A percentile compares a stretch with the other conserved stretches of the same genome.
Conservation (phyloP, 495 filamentous ascomycete species). For the Terfezia boudieri region DNA sequence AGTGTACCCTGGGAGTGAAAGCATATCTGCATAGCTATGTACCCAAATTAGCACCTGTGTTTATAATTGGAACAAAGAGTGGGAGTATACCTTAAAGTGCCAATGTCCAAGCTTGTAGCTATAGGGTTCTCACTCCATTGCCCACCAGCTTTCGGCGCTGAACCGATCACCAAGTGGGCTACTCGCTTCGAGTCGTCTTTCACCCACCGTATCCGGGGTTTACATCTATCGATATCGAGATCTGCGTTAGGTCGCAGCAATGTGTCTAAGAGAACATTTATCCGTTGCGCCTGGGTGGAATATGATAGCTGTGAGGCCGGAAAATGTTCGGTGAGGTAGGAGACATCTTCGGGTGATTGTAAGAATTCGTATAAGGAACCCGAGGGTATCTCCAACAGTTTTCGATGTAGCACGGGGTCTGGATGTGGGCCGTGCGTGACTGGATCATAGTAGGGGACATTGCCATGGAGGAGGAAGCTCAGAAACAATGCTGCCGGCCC, state of each 20-base stretch:
- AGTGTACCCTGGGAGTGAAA: constrained; percentile 41
- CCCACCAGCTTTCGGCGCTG: constrained; percentile 31
- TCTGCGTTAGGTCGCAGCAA: constrained; percentile 42
- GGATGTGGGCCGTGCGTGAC: constrained; percentile 31
- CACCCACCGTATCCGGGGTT: constrained; percentile 35
- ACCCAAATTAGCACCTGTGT: constrained; percentile 11
- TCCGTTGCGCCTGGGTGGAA: constrained; percentile 40
- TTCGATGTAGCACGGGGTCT: constrained; percentile 35
- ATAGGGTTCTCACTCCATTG: constrained; percentile 41
- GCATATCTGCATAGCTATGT: constrained; percentile 41
- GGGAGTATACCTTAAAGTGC: constrained; percentile 24
- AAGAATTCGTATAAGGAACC: constrained; percentile 26
- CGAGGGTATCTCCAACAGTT: constrained; percentile 25
- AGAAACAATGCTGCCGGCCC: constrained; percentile 46
- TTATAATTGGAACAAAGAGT: no score
- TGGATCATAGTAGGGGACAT: constrained; percentile 35
- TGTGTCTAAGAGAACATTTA: constrained; percentile 43
- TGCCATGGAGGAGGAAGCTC: constrained; percentile 44
- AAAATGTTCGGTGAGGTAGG: constrained; percentile 36
- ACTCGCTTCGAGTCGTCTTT: constrained; percentile 30
- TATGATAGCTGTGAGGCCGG: constrained; percentile 34
- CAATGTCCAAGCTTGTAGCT: constrained; percentile 33
- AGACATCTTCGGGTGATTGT: constrained; percentile 12
- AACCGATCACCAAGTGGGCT: constrained; percentile 35
- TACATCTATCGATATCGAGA: constrained; percentile 28